Percentiles rank a stretch among this genome's conserved stretches.
Conservation (phyloP, 2,329 filamentous ascomycete species). For the Apiospora aurea region DNA sequence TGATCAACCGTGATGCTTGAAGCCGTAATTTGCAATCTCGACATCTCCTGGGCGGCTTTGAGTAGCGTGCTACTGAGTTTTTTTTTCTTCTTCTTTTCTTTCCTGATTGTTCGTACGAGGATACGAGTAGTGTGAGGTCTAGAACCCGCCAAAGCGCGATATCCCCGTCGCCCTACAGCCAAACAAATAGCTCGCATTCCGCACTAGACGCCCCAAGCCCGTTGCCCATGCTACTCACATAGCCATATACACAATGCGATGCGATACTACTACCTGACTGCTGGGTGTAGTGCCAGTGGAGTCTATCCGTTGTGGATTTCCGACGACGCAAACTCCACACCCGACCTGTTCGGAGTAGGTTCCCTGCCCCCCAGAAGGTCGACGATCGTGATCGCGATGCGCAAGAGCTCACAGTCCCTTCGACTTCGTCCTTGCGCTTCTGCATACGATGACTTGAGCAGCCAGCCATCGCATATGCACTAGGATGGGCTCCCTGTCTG, state of each 20-base stretch:
- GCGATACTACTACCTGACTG: background rate
- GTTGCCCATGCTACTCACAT: background rate
- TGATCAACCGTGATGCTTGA: background rate
- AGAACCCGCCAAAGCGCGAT: constrained; percentile 14
- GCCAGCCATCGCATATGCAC: background rate
- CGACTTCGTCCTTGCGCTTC: background rate
- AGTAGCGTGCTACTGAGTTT: background rate
- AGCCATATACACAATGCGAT: constrained; percentile 6
- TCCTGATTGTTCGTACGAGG: background rate
- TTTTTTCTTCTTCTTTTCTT: background rate
- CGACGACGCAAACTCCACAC: background rate
- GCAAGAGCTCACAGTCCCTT: background rate
- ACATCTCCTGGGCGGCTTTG: background rate
- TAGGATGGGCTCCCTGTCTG: background rate
- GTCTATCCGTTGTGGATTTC: constrained; percentile 13
- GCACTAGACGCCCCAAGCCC: background rate
- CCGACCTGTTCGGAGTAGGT: background rate
- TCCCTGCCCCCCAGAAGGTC: background rate
- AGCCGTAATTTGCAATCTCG: background rate
- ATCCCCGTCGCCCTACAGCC: background rate
- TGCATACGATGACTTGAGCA: background rate
- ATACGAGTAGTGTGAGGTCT: constrained; percentile 11
- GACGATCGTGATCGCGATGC: constrained; percentile 15
- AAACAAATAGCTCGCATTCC: background rate
- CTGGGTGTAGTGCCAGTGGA: constrained; percentile 1